Base-by-base conservation (phyloP, 2,329 filamentous ascomycete genomes). In the Trematosphaeria pertusa region DNA sequence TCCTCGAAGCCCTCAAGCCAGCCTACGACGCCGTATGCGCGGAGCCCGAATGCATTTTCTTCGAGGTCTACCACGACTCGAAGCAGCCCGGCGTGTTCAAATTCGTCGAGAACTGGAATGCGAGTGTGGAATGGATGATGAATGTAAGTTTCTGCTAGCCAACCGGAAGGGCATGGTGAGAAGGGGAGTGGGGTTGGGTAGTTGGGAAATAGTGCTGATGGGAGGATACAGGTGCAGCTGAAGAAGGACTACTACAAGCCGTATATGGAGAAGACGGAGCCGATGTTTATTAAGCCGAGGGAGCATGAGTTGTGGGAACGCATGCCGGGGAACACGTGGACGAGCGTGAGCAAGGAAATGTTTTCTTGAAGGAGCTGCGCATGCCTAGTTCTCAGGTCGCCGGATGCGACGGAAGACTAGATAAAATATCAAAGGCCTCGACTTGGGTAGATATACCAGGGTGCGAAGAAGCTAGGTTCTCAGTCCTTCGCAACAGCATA, bases 11-110 rank as follows among this genome's bases (percentile, higher is more conserved):
- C 11, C 71, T 75, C 44, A 73, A 73, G 21, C 63, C 69, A 1
- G 62, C 65, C 19, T 78, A 75, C 46, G 70, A 77, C 31, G 55
- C 54, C n/a, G 71, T 77, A 5, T 57, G 66, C 6, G 69, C 65
- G 2, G 76, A 79, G 58, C 71, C 74, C 2, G 73, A 77, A 43
- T 74, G 71, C 51, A 64, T 69, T 1, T 78, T 75, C 59, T 78
- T 79, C 53, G 70, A 78, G 52, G 57, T 78, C 18, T 76, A 46
- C 22, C 50, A 53, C 17, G 35, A 54, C 11, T 28, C 24, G 7
- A 12, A 28, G 8, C 26, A 55, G 38, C 50, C 50, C 28, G 58
- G 56, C 20, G 50, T 48, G 7, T 50, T 61, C 20, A 52, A 51
- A 37, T 56, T 57, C 24, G 50, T 61, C 3, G 56, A 64, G 45